Evolutionary conservation across 768 basidiomycete genomes (phyloP), one percentile per base, ranked within the genome.

Genomic region (Lentinula aciculospora): DNA sequence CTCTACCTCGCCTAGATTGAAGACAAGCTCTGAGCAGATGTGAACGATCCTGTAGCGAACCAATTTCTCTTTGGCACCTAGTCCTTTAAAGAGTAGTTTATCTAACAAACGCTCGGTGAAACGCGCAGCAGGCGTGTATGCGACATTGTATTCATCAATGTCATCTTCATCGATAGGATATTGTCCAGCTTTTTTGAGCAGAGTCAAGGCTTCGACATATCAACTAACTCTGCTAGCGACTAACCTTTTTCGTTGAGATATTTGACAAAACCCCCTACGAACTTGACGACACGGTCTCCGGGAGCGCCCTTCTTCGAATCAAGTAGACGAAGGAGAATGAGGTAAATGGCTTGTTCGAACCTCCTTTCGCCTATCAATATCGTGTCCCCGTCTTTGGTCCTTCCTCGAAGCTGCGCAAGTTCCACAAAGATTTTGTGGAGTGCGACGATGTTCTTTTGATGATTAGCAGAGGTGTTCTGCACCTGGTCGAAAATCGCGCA

Each of bases 371-470:
- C 96, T 0, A 78, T 76, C 17, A 89, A 77, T 64, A 82, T 86
- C 45, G 68, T 72, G 8, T 82, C 44, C 25, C 56, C 82, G 51
- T 79, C 76, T 32, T 75, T 72, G n/a, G 80, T 66, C 2, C 74
- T 57, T 60, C 86, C 77, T 2, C 74, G 81, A 62, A 77, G 73
- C 13, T 72, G 64, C 1, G 86, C 83, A 9, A 86, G 86, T 54
- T 88, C 78, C 3, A 71, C 57, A 57, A 95, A 92, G 40, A 95
- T 71, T 68, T 92, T 92, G 75, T 91, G 78, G 3, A 97, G 80
- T 0, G 85, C 83, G 40, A 92, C 86, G 51, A 86, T 75, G 71
- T 97, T 96, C 77, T 97, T 97, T 60, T 87, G 85, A 70, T 98
- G 94, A 68, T 92, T 94, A 8, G 89, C 84, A 13, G 77, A 70